A percentile compares a stretch with the other conserved stretches of the same genome.
phyloP scores from a whole-genome alignment of 2,329 filamentous ascomycete genomes.

The Ambrosiella cleistominuta region DNA sequence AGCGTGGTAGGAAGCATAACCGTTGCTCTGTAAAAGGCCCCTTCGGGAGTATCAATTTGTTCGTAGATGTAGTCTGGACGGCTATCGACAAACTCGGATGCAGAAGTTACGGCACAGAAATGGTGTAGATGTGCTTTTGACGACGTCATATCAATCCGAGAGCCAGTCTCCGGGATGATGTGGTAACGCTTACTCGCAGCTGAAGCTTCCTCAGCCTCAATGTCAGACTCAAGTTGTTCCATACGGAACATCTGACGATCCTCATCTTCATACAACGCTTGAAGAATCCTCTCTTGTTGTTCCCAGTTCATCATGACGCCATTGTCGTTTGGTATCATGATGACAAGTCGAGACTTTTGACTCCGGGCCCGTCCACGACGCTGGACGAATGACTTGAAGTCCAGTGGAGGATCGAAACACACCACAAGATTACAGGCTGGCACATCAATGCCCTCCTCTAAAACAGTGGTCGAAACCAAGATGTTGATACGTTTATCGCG shows the following conservation, averaged over 20 bases:
- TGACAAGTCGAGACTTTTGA: constrained; percentile 31
- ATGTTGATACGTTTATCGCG: constrained; percentile 36
- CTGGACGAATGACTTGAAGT: constrained; percentile 41
- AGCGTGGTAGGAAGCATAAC: constrained; percentile 58
- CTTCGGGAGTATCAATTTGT: constrained; percentile 16
- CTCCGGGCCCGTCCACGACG: constrained; percentile 35
- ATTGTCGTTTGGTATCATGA: constrained; percentile 21
- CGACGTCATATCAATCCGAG: constrained; percentile 53
- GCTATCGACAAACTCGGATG: constrained; percentile 41
- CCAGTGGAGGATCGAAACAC: constrained; percentile 34
- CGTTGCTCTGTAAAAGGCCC: constrained; percentile 29
- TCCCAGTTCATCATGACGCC: constrained; percentile 30
- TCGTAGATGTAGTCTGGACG: constrained; percentile 50
- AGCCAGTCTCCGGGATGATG: constrained; percentile 30
- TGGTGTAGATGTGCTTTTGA: constrained; percentile 63
- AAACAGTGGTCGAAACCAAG: constrained; percentile 43
- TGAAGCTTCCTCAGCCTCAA: constrained; percentile 12
- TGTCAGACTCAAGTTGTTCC: constrained; percentile 29
- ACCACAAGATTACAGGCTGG: constrained; percentile 45
- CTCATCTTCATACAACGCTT: constrained; percentile 48
- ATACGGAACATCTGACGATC: constrained; percentile 31
- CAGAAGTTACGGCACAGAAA: constrained; percentile 51
- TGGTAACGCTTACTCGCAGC: constrained; percentile 18
- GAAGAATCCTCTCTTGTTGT: constrained; percentile 54
- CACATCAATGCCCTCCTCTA: constrained; percentile 53